Evolutionary conservation across 208 protist species (phyloP), one percentile per base, ranked within the genome.

Genomic region (Leishmania tarentolae): DNA sequence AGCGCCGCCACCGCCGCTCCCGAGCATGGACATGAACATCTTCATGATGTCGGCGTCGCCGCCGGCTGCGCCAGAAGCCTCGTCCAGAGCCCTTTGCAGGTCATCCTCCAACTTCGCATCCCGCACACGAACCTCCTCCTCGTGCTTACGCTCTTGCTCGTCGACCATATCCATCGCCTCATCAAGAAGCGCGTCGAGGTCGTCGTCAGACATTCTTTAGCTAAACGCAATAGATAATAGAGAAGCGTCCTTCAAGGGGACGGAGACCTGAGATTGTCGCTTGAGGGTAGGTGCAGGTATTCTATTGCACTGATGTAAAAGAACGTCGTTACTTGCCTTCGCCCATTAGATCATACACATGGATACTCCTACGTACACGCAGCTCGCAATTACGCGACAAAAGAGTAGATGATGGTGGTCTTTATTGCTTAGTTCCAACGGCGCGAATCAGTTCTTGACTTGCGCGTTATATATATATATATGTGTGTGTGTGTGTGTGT

Each of bases 121-220:
- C 15, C 87, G 86, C 75, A 80, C 69, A 68, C 92, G 83, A 0
- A 87, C 84, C 57, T 87, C 80, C 78, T 94, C 91, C 65, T 97
- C 84, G 61, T 94, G 86, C 74, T 87, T 76, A 66, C 87, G 84
- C 47, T 97, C 91, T 80, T 97, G 85, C 66, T 95, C 87, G 50
- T 95, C 88, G 53, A 97, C 88, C 42, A 91, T 93, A 75, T 95
- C 90, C 75, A 97, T 88, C 56, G 90, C 91, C 76, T 95, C 92
- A 78, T 96, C 91, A 52, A 97, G 91, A 53, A 97, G 87, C 7
- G 82, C 91, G 81, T 97, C 94, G 35, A 97, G 83, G 70, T 97
- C 94, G 70, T 91, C 79, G 46, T 91, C 87, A 3, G 86, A 78
- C 89, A 93, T 93, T 40, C 15, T 47, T 52, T 42, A 72, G 37